Conservation (phyloP, 768 basidiomycete species). For the Jaapia argillacea region DNA sequence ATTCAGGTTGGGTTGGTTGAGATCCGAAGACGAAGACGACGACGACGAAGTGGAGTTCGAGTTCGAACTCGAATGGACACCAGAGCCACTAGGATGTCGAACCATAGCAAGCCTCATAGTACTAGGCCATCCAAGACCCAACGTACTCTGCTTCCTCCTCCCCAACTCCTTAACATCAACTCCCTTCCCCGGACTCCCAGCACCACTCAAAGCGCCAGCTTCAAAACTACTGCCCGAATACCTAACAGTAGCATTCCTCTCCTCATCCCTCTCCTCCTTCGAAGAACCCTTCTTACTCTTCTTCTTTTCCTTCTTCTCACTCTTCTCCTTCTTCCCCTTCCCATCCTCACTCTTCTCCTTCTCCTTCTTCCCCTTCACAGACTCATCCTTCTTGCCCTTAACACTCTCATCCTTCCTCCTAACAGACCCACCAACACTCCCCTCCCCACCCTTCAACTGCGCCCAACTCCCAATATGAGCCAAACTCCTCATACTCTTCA, state of each 20-base stretch:
- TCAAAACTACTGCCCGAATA: conserved; percentile 60
- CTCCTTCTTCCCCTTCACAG: conserved; percentile 20
- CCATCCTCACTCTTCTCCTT: conserved; percentile 29
- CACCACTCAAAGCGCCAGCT: conserved; percentile 38
- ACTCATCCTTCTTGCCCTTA: conserved; percentile 12
- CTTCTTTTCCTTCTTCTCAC: conserved; percentile 22
- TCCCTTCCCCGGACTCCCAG: background rate
- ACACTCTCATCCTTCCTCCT: conserved; percentile 13
- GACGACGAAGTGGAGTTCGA: conserved; percentile 19
- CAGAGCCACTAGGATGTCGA: too few species aligned
- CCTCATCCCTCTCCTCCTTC: conserved; percentile 22
- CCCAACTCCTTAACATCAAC: conserved; percentile 17
- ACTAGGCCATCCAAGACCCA: conserved; percentile 55
- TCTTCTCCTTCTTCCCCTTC: conserved; percentile 24
- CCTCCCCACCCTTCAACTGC: conserved; percentile 35
- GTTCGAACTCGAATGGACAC: too few species aligned
- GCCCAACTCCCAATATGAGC: conserved; percentile 70
- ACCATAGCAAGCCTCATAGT: conserved; percentile 26
- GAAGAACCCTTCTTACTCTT: conserved; percentile 20
- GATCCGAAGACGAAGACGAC: conserved; percentile 7
- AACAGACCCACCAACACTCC: conserved; percentile 6
- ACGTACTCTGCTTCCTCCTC: conserved; percentile 53
- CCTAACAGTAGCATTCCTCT: conserved; percentile 22
- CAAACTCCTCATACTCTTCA: conserved; percentile 62
- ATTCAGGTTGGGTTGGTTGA: background rate